These are phyloP conservation scores for Trichaptum fuscoviolaceum DNA, from an alignment of 768 basidiomycete species.

Conservation along the genomic window DNA sequence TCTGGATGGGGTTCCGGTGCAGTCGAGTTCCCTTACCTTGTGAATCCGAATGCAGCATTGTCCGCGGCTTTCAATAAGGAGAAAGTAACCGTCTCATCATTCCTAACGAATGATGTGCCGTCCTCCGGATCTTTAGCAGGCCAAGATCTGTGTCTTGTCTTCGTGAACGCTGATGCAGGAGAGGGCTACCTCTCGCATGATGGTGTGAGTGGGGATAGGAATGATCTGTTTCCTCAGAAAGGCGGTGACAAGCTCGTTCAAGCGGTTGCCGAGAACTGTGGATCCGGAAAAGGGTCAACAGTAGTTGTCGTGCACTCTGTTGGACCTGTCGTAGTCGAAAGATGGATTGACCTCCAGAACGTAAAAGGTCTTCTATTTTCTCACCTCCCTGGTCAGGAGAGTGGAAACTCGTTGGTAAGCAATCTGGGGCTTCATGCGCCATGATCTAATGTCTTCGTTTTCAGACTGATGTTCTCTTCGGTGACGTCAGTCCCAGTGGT, in stretches of 20 bases:
- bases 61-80: slow-evolving; percentile 1
- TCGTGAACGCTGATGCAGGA: slow-evolving; percentile 33
- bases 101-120: neutral
- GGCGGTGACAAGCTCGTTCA: slow-evolving; percentile 33
- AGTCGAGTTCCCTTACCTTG: slow-evolving; percentile 8
- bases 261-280: slow-evolving; percentile 21
- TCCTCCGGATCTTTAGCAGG: slow-evolving; percentile 9
- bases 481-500: slow-evolving; percentile 45
- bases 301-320: slow-evolving; percentile 38
- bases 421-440: neutral
- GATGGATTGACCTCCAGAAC: slow-evolving; percentile 38
- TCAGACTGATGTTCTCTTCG: slow-evolving; percentile 40
- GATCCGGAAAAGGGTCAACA: slow-evolving; percentile 18
- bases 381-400: slow-evolving; percentile 41
- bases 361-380: slow-evolving; percentile 28
- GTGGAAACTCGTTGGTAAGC: slow-evolving; percentile 39
- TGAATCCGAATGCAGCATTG: slow-evolving; percentile 5
- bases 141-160: slow-evolving; percentile 32
- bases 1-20: slow-evolving; percentile 11
- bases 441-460: neutral
- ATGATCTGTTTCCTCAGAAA: slow-evolving; percentile 31
- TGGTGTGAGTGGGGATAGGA: slow-evolving; percentile 9
- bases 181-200: slow-evolving; percentile 35
- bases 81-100: neutral
- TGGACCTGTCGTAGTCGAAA: slow-evolving; percentile 28